A percentile compares a stretch with the other conserved stretches of the same genome.
phyloP scores from a whole-genome alignment of 2,329 filamentous ascomycete genomes.

The Boeremia lycopersici region DNA sequence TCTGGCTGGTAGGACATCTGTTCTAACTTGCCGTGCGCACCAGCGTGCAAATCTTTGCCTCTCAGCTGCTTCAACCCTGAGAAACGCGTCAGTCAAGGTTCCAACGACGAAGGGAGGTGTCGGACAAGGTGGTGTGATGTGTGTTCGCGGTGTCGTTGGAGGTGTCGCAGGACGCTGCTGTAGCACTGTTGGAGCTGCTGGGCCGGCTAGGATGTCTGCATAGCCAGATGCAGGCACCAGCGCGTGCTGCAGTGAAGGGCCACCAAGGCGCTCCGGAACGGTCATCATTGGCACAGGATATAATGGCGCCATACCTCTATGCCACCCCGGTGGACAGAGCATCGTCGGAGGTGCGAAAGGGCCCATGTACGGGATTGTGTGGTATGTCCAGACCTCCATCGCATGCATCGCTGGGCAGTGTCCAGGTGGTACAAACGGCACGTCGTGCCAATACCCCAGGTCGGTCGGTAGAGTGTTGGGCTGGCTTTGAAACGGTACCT shows the following conservation, averaged over 20 bases:
- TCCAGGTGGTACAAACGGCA: slow-evolving; percentile 3
- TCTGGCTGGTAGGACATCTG: neutral
- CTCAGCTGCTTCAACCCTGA: slow-evolving; percentile 8
- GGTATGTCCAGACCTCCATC: neutral
- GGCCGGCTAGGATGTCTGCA: neutral
- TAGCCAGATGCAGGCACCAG: neutral
- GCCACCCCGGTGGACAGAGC: neutral
- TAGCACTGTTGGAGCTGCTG: neutral
- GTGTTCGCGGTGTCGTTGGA: neutral
- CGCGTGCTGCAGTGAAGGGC: neutral
- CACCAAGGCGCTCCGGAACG: neutral
- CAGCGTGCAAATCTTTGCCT: neutral
- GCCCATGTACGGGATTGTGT: neutral
- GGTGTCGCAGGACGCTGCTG: neutral
- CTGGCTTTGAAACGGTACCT: neutral
- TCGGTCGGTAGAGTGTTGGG: neutral
- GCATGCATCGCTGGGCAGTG: neutral
- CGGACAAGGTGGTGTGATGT: neutral
- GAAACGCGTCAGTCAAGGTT: slow-evolving; percentile 2
- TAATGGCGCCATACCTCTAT: neutral
- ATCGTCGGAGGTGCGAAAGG: neutral
- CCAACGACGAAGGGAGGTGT: slow-evolving; percentile 4
- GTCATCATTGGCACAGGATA: neutral
- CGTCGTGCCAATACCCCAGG: neutral
- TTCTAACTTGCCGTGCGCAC: neutral